Evolutionary conservation across 169 alveolate genomes (phyloP), one percentile per base, ranked within the genome.

Genomic region (Plasmodium yoelii): DNA sequence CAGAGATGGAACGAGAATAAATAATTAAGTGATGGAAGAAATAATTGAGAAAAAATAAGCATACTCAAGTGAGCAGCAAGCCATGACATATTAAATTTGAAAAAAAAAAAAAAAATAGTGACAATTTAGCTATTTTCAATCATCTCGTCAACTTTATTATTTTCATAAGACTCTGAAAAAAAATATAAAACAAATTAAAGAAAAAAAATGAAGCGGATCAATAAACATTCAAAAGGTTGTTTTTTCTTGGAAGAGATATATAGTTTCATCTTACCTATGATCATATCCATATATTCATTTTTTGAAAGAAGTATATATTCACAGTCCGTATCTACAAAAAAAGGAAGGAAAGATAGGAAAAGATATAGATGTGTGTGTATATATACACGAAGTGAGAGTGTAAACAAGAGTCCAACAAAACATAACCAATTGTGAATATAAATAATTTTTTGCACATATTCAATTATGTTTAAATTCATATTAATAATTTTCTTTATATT

Each of bases 221-320:
- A 5, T 9, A 8, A 67, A 2, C 26, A 49, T 13, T 13, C 44
- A n/a, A 28, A 74, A 73, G 12, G 26, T 47, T 19, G 24, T 19
- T 13, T 39, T 55, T n/a, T 15, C n/a, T 51, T 10, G 18, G 9
- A 51, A 46, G 13, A 24, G 13, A 18, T 5, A 34, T 34, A 3
- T 34, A n/a, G n/a, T 34, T 34, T 34, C 39, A 34, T 3, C 42
- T 49, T 80, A 80, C 90, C 90, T 34, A 60, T 80, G 51, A 80
- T 80, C 90, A 80, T 80, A 34, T 80, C 90, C 90, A 80, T 80
- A 46, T 80, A 80, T n/a, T 80, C 90, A 26, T 24, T 65, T 64
- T 75, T 55, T 19, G 60, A 28, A 15, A 63, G n/a, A 46, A 63
- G 19, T 49, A 61, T 61, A 24, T 74, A 74, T 61, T 73, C 64